Base-by-base conservation (phyloP, 345 rosid genomes). In the Ceriops zippeliana region DNA sequence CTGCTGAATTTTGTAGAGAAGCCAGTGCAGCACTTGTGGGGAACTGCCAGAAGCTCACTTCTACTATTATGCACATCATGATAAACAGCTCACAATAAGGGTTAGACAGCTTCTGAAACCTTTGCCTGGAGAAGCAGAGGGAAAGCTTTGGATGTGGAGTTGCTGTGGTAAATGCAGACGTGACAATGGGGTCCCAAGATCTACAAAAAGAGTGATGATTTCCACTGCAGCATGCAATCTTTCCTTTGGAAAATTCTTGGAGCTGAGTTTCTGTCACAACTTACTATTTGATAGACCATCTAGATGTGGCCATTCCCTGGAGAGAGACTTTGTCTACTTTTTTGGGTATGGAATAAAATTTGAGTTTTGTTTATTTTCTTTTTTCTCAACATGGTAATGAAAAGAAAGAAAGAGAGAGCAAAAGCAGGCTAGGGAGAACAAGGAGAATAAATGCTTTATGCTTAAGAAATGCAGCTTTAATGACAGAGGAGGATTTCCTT, bases 61-160 rank as follows among this genome's bases (percentile, higher is more conserved):
- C 68, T 90, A 90, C 76, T 86, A 82, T 71, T 95, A 95, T 85
- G 96, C 92, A 11, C 92, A 91, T 82, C 93, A 81, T 37, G 78
- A 83, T 76, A 85, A 83, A 84, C 99, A 91, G 78, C 89, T 95
- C 6, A 87, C 87, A 8, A 84, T 95, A 76, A 86, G 76, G 81
- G 89, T 87, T 76, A 90, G 84, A 76, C 84, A 78, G 65, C 85
- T 83, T 71, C 72, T 82, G 28, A 88, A 83, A 69, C 28, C 52
- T 68, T 82, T 91, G 75, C 74, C 96, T 34, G 93, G 96, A 68
- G 90, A 85, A 77, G 82, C 69, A 47, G 80, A 86, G 78, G 92
- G 90, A 75, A 91, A 91, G 83, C 81, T 95, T 70, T 95, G 99
- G 99, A 95, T 91, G 99, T 95, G 99, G 99, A 85, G 97, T 76